Base-by-base conservation (phyloP, 257 asterid genomes). In the Craterostigma plantagineum region DNA sequence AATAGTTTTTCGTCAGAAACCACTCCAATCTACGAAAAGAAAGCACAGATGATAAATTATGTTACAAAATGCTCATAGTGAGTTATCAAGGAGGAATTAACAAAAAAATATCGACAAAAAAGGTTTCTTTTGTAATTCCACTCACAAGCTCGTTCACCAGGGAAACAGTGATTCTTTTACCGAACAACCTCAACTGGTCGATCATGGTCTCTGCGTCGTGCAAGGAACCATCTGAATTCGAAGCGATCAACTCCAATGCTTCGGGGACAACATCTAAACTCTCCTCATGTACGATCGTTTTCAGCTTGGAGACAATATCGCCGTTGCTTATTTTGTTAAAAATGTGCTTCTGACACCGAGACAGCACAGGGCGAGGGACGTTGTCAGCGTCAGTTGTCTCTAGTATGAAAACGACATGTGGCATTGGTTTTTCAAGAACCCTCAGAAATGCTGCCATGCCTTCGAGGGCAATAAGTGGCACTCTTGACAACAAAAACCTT, bases 91-190 rank as follows among this genome's bases (percentile, higher is more conserved):
- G 15, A 40, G 13, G 45, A n/a, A 7, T 11, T 40, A 14, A 40
- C 10, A 8, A 10, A 16, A 40, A n/a, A n/a, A 16, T 36, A 36
- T 36, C 14, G 40, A 36, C 16, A 40, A 40, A 12, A 11, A 15
- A 8, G 3, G 10, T 3, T 2, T 11, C 15, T 8, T 11, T 11
- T 14, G 23, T 33, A 23, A 23, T 27, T 36, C 39, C 33, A 77
- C 95, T 90, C 67, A 90, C 99, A 53, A 83, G 85, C 58, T 90
- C 95, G 64, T 90, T 77, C 70, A 83, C 95, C 65, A 90, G 66
- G 67, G 95, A 69, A 46, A 73, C 53, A 10, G 95, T 75, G 65
- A 90, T 80, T 60, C 68, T 69, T 46, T 77, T 83, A 46, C 95
- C 94, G 49, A 90, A 70, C 71, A 90, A 72, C 63, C 94, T 90